phyloP scores from a whole-genome alignment of 1,139 yeast genomes.

The Kodamaea sp. region DNA sequence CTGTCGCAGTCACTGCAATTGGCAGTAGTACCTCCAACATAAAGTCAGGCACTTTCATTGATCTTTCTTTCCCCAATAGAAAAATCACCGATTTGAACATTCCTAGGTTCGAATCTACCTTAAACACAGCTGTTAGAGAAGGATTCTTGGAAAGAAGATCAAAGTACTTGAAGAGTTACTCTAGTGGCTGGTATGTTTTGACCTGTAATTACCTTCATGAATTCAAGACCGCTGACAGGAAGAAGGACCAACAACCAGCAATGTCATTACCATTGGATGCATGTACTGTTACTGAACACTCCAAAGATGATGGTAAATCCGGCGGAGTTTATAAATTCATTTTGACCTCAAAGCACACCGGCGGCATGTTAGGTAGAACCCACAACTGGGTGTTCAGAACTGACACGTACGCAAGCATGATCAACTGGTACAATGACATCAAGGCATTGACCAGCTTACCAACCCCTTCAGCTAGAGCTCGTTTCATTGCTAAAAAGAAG shows the following conservation, averaged over 20 bases:
- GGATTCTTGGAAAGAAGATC: conserved; percentile 89
- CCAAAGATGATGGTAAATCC: conserved; percentile 63
- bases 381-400: conserved; percentile 95
- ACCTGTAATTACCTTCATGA: conserved; percentile 90
- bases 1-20: conserved; percentile 32
- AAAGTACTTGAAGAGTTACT: conserved; percentile 84
- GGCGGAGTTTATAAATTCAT: conserved; percentile 76
- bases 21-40: conserved; percentile 24
- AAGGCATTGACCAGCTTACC: conserved; percentile 61
- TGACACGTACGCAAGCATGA: conserved; percentile 74
- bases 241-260: conserved; percentile 81
- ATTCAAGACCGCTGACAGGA: conserved; percentile 80
- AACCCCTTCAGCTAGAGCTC: conserved; percentile 53
- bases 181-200: conserved; percentile 87
- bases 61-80: conserved; percentile 70
- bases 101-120: conserved; percentile 67
- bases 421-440: conserved; percentile 81
- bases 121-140: conserved; percentile 70
- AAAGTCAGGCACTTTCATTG: conserved; percentile 64
- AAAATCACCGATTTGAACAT: conserved; percentile 63
- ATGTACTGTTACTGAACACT: conserved; percentile 80
- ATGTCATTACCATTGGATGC: conserved; percentile 83
- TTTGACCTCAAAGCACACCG: conserved; percentile 66
- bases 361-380: conserved; percentile 67
- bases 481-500: conserved; percentile 21